Base-by-base conservation (phyloP, 2,329 filamentous ascomycete species). In the Daldinia sp. region DNA sequence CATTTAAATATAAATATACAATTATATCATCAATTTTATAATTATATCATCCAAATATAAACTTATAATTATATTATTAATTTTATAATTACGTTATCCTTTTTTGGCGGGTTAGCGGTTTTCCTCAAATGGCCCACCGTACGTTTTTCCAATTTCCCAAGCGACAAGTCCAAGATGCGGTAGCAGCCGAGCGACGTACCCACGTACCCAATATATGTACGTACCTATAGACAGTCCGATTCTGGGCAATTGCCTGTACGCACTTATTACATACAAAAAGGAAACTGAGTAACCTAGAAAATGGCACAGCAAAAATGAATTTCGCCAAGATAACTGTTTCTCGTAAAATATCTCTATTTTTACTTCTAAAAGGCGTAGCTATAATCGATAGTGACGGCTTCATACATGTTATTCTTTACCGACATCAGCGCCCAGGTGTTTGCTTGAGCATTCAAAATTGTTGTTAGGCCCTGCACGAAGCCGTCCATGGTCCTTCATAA, bases 131-230 rank as follows among this genome's bases (percentile, higher is more conserved):
- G 20, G 20, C 20, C 20, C 2, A 23, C 20, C 20, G 20, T 23
- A 23, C n/a, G n/a, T n/a, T n/a, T n/a, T n/a, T 71, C 50, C 57
- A 63, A 63, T 65, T 44, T 56, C 42, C 33, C n/a, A 60, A 60
- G 28, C 37, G 35, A 59, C 33, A 54, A 10, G 15, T 13, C n/a
- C 51, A 37, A 33, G 41, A 61, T 54, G 28, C 53, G 42, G 56
- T 39, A 33, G 41, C 39, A 41, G 23, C 48, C 37, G 53, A 30
- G 28, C 6, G n/a, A 35, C 9, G 33, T 54, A 42, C 37, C 20
- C 4, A 15, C 6, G 37, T 56, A 56, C 23, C 53, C 30, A 18
- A 41, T 42, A 56, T 56, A 42, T 41, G 20, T 23, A 23, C 20
- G 20, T 23, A 23, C n/a, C 28, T 6, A 9, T 33, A 13, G 35